A percentile compares a stretch with the other conserved stretches of the same genome.
phyloP scores from a whole-genome alignment of 2,329 filamentous ascomycete species.

The Colletotrichum magnum region DNA sequence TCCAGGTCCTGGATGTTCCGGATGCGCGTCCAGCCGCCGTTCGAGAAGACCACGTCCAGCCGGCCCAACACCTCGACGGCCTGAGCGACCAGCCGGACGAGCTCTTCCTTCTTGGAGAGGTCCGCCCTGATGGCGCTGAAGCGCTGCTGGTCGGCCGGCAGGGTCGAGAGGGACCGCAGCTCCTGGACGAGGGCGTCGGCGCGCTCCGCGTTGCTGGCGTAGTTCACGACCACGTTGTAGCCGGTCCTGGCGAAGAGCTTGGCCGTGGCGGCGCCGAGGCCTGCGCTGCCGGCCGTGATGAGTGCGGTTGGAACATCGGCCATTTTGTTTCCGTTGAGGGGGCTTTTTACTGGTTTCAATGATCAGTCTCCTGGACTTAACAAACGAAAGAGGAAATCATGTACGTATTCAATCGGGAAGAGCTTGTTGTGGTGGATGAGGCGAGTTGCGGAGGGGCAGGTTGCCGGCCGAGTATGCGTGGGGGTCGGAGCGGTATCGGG shows the following conservation, averaged over 20 bases:
- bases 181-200: slow-evolving; percentile 69
- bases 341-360: background rate
- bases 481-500: slow-evolving; percentile 21
- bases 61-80: slow-evolving; percentile 72
- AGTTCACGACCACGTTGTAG: slow-evolving; percentile 77
- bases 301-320: slow-evolving; percentile 38
- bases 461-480: background rate
- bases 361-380: background rate
- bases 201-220: slow-evolving; percentile 67
- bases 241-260: slow-evolving; percentile 74
- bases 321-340: slow-evolving; percentile 4
- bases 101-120: slow-evolving; percentile 71
- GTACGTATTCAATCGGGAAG: background rate
- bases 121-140: slow-evolving; percentile 76
- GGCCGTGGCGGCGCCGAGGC: slow-evolving; percentile 74
- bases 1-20: slow-evolving; percentile 62
- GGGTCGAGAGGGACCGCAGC: slow-evolving; percentile 57
- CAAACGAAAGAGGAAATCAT: background rate
- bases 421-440: background rate
- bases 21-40: slow-evolving; percentile 72
- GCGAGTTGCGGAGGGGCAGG: background rate
- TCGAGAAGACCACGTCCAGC: slow-evolving; percentile 84
- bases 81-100: slow-evolving; percentile 70
- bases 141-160: slow-evolving; percentile 43
- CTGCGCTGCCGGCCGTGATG: slow-evolving; percentile 61